A percentile compares a stretch with the other conserved stretches of the same genome.
phyloP scores from a whole-genome alignment of 331 rosid species.

The Quercus phellos region DNA sequence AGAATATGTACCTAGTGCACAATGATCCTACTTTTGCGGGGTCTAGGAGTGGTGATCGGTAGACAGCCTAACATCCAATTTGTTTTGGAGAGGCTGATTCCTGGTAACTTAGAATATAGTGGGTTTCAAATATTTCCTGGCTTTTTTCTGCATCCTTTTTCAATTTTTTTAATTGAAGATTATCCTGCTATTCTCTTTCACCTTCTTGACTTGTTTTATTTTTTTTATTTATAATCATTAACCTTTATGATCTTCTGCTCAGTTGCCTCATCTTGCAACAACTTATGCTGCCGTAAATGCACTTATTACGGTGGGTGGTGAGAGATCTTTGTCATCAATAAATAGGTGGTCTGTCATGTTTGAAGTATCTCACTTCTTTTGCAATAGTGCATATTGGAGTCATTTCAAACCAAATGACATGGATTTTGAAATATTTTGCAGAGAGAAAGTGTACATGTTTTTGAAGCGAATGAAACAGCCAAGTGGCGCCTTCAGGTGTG shows the following conservation, averaged over 20 bases:
- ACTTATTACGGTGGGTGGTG: slow-evolving; percentile 74
- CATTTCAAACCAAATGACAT: slow-evolving; percentile 26
- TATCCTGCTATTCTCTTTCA: background rate
- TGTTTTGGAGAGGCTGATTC: no score
- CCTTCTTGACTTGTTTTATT: background rate
- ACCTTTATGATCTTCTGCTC: slow-evolving; percentile 26
- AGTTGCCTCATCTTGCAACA: slow-evolving; percentile 97
- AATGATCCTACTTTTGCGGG: no score
- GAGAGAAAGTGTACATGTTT: slow-evolving; percentile 56
- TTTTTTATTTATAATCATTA: slow-evolving; percentile 4
- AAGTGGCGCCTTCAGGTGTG: slow-evolving; percentile 83
- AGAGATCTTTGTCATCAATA: slow-evolving; percentile 68
- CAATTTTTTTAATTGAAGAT: background rate
- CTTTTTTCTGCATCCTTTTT: slow-evolving; percentile 6
- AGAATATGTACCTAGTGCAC: background rate
- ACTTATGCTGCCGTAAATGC: slow-evolving; percentile 92
- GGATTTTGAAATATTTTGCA: slow-evolving; percentile 28
- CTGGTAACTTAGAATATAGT: background rate
- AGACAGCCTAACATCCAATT: no score
- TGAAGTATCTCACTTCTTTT: background rate
- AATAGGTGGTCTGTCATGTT: slow-evolving; percentile 72
- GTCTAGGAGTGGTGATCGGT: no score
- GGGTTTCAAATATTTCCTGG: background rate
- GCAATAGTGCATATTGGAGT: background rate
- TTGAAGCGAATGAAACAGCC: slow-evolving; percentile 73